Evolutionary conservation across 129 eudicot species (phyloP).

Genomic region (Daucus carota): DNA sequence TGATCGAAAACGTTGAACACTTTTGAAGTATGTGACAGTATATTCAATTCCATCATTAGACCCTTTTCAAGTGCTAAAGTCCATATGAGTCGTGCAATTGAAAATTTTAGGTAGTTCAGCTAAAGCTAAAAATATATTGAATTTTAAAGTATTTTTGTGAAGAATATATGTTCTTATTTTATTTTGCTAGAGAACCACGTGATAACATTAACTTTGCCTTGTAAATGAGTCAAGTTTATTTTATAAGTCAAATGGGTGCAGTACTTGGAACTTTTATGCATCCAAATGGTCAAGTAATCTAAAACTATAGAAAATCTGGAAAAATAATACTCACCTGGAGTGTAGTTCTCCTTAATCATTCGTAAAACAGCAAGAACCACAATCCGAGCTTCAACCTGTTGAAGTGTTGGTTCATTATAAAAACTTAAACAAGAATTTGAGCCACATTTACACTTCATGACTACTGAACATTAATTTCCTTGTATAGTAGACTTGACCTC

Average conservation of each 20-base stretch:
- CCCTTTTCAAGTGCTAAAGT: background rate
- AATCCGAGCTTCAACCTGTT: slow-evolving; percentile 94
- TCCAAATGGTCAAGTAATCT: background rate
- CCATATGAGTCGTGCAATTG: background rate
- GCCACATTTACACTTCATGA: background rate
- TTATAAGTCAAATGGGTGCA: background rate
- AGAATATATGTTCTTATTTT: background rate
- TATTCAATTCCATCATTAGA: background rate
- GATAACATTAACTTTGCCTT: background rate
- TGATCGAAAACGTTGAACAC: background rate
- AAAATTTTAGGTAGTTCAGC: too few species aligned
- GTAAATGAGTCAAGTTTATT: background rate
- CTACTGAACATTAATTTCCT: background rate
- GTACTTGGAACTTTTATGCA: background rate
- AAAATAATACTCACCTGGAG: slow-evolving; percentile 42
- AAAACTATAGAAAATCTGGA: background rate
- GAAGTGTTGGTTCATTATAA: slow-evolving; percentile 1
- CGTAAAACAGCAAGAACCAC: slow-evolving; percentile 86
- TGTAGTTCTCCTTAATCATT: slow-evolving; percentile 73
- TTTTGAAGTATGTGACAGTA: background rate
- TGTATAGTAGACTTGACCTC: background rate
- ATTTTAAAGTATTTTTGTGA: background rate
- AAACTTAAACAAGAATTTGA: background rate
- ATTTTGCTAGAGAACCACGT: background rate
- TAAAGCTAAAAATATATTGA: background rate